Percentiles rank a stretch among this genome's conserved stretches.
Conservation (phyloP, 345 rosid genomes). For the Euphorbia tirucalli region DNA sequence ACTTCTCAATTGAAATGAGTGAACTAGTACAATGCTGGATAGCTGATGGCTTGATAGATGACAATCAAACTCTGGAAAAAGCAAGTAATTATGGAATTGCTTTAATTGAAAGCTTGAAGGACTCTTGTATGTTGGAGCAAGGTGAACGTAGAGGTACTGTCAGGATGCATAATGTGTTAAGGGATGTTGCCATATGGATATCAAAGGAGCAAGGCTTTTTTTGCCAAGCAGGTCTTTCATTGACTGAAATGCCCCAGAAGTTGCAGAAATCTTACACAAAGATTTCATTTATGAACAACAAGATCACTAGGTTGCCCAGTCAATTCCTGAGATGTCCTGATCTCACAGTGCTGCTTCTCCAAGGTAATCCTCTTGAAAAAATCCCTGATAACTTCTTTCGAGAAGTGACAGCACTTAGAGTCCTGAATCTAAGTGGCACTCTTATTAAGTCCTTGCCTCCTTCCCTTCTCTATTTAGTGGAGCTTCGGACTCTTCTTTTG, state of each 20-base stretch:
- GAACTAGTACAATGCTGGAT: conserved; percentile 44
- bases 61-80: conserved; percentile 22
- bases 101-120: conserved; percentile 45
- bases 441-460: conserved; percentile 29
- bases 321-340: conserved; percentile 22
- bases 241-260: neutral
- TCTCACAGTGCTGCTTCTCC: conserved; percentile 32
- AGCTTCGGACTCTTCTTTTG: conserved; percentile 38
- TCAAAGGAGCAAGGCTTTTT: conserved; percentile 25
- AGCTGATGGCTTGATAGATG: conserved; percentile 41
- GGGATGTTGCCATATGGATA: conserved; percentile 47
- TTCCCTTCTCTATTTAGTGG: conserved; percentile 26
- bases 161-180: conserved; percentile 49
- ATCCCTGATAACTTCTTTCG: conserved; percentile 27
- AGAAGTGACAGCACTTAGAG: conserved; percentile 31
- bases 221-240: conserved; percentile 16
- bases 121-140: conserved; percentile 41
- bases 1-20: conserved; percentile 31
- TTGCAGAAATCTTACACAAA: conserved; percentile 19
- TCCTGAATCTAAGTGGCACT: conserved; percentile 37
- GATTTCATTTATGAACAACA: conserved; percentile 45
- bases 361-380: conserved; percentile 31
- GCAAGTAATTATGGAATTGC: conserved; percentile 34
- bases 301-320: conserved; percentile 24
- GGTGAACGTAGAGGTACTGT: conserved; percentile 31